Base-by-base conservation (phyloP, 2,329 filamentous ascomycete genomes). In the Fusarium poae region DNA sequence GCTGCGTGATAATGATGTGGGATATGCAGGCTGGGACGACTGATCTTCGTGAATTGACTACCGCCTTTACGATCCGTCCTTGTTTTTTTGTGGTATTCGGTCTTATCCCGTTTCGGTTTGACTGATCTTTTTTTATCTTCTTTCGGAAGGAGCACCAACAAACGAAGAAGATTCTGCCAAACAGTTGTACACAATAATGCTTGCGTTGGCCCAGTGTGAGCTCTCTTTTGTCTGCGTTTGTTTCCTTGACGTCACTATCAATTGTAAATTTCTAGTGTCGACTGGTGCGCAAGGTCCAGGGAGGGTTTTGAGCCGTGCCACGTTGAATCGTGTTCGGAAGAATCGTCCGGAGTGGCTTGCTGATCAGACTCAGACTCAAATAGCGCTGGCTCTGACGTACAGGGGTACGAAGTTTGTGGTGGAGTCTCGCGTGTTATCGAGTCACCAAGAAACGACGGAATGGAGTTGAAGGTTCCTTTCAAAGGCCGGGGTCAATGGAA, bases 21-120 rank as follows among this genome's bases (percentile, higher is more conserved):
- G 67, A 70, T 69, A 51, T 66, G 62, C 67, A 49, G 43, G 39
- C 43, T 54, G 43, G 44, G 50, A 50, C 65, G n/a, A 20, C 23
- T 37, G 57, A 63, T 57, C 50, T n/a, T 67, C 63, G 42, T 46
- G 54, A 56, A 64, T 43, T 53, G 45, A 65, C 35, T 65, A 35
- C 45, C 46, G 25, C 43, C 43, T 65, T 51, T 48, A 44, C 55
- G 51, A 49, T 54, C 37, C 51, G 51, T 51, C 43, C 49, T 35
- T 53, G 46, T 49, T 44, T 53, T 53, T 52, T 40, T 58, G 62
- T 62, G 29, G 50, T 43, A 30, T 34, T 58, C 51, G 50, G 65
- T 70, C 70, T 70, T 72, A 73, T 76, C 75, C 73, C 64, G 67
- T 76, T 75, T 72, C 45, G 60, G 65, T 20, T 45, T 49, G 49